These are phyloP conservation scores for Lyophyllum semitale DNA, from an alignment of 768 basidiomycete species.

Conservation along the genomic window DNA sequence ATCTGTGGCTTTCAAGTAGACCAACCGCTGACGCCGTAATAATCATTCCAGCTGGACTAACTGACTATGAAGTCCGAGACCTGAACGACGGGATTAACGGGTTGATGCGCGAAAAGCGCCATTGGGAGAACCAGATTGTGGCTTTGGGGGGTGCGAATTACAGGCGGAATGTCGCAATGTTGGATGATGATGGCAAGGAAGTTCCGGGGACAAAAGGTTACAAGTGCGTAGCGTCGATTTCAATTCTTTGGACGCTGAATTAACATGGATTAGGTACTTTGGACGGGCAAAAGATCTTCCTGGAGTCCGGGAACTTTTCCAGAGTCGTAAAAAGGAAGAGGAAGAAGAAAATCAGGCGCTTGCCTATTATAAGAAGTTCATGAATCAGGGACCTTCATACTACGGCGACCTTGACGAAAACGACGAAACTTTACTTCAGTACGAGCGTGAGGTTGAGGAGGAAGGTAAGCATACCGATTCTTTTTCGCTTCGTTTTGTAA, in stretches of 20 bases:
- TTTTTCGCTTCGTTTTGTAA: background rate
- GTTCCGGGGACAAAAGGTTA: conserved; percentile 97
- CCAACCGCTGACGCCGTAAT: conserved; percentile 4
- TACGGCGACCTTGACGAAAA: conserved; percentile 90
- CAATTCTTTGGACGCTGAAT: background rate
- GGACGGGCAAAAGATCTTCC: conserved; percentile 96
- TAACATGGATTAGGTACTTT: conserved; percentile 70
- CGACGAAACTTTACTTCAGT: conserved; percentile 66
- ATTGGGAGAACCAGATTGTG: conserved; percentile 99
- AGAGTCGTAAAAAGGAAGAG: conserved; percentile 81
- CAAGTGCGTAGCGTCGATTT: conserved; percentile 60
- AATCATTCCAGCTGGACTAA: conserved; percentile 69
- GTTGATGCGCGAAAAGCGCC: conserved; percentile 90
- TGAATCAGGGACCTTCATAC: conserved; percentile 84
- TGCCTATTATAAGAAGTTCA: conserved; percentile 84
- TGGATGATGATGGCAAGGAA: conserved; percentile 94
- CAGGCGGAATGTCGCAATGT: conserved; percentile 88
- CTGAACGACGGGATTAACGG: conserved; percentile 98
- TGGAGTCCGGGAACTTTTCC: conserved; percentile 93
- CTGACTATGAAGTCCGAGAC: conserved; percentile 95
- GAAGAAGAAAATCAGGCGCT: conserved; percentile 84
- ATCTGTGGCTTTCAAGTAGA: conserved; percentile 50
- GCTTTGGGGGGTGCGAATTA: conserved; percentile 96
- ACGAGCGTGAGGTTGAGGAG: conserved; percentile 71
- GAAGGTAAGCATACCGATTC: conserved; percentile 51